phyloP scores from a whole-genome alignment of 164 flowering plant genomes.

The Tinospora cordifolia region DNA sequence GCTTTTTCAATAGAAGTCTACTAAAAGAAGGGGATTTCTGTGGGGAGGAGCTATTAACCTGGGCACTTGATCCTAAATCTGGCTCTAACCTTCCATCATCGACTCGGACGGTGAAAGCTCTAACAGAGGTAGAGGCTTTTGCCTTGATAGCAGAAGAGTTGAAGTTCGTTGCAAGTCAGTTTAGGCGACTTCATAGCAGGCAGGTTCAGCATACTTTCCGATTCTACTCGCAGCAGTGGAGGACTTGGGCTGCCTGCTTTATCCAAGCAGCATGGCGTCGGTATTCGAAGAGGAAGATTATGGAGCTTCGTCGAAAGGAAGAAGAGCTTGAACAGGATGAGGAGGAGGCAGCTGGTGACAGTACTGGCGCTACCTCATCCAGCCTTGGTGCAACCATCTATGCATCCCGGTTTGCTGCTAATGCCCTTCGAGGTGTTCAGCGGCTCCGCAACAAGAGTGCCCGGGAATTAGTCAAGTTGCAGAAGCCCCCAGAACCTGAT shows the following conservation, averaged over 20 bases:
- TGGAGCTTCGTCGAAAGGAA: constrained; percentile 58
- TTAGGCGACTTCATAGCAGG: constrained; percentile 92
- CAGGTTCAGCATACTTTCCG: constrained; percentile 97
- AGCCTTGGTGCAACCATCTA: constrained; percentile 78
- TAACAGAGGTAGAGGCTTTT: constrained; percentile 91
- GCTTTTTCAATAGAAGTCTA: constrained; percentile 78
- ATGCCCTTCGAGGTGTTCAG: constrained; percentile 83
- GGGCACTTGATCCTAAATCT: constrained; percentile 95
- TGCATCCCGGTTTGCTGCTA: constrained; percentile 77
- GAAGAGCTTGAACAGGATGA: constrained; percentile 12
- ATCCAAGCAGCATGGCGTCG: constrained; percentile 98
- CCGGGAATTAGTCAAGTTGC: constrained; percentile 47
- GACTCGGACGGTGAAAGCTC: constrained; percentile 82
- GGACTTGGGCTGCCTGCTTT: constrained; percentile 99
- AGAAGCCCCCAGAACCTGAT: constrained; percentile 93
- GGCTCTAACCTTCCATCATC: constrained; percentile 86
- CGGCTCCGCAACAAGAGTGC: constrained; percentile 34
- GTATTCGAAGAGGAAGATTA: constrained; percentile 63
- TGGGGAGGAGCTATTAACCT: constrained; percentile 93
- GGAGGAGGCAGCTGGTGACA: constrained; percentile 18
- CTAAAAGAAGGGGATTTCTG: constrained; percentile 92
- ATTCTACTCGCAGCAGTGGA: constrained; percentile 96
- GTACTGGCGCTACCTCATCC: constrained; percentile 35
- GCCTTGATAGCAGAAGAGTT: constrained; percentile 83
- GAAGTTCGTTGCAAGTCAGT: constrained; percentile 91